Evolutionary conservation across 1,284 basidiomycete genomes (phyloP).

Genomic region (Gymnopus androsaceus): DNA sequence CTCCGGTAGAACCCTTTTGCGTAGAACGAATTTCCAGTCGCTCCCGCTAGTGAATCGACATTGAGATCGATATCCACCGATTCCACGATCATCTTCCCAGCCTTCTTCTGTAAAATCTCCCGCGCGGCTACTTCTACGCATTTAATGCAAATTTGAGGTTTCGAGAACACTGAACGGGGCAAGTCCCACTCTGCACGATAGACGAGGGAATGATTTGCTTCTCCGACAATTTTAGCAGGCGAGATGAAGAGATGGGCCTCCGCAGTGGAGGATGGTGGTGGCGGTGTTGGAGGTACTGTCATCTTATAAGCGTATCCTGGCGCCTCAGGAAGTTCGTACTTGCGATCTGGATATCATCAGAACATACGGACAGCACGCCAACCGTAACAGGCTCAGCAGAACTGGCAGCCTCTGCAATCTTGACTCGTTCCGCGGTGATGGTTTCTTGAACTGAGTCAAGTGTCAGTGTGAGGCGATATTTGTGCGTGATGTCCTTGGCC

Average conservation of each 20-base stretch:
- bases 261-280: constrained; percentile 16
- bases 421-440: constrained; percentile 11
- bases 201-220: constrained; percentile 27
- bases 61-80: background rate
- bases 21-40: background rate
- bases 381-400: background rate
- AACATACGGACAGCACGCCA: background rate
- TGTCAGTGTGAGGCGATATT: constrained; percentile 20
- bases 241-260: constrained; percentile 29
- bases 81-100: background rate
- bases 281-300: constrained; percentile 16
- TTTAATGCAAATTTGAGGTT: constrained; percentile 7
- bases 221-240: constrained; percentile 19
- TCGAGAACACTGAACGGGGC: constrained; percentile 23
- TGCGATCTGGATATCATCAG: background rate
- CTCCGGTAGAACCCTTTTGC: background rate
- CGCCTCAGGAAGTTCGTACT: background rate
- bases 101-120: background rate
- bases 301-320: constrained; percentile 1
- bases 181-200: constrained; percentile 29
- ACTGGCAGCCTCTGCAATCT: background rate
- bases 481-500: constrained; percentile 14
- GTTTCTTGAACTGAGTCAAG: background rate
- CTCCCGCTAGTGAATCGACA: background rate
- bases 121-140: constrained; percentile 4